Percentiles rank a stretch among this genome's conserved stretches.
Evolutionary conservation across 495 filamentous ascomycete genomes (phyloP).

Genomic region (Hypoxylon fuscum): DNA sequence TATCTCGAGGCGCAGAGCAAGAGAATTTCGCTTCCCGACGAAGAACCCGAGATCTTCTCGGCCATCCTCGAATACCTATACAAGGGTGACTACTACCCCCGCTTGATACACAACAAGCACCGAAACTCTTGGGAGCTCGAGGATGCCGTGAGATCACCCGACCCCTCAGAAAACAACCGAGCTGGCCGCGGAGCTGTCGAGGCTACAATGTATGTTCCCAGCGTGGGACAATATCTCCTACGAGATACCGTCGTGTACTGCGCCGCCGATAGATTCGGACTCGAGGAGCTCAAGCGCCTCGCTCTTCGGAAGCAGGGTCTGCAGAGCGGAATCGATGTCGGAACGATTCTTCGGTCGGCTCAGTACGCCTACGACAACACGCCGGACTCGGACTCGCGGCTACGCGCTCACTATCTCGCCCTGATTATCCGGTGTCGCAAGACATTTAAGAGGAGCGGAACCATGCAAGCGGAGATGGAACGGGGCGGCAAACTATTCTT

Average conservation of each 20-base stretch:
- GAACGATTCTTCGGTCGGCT: constrained; percentile 86
- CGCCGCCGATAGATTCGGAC: constrained; percentile 81
- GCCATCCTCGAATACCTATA: constrained; percentile 92
- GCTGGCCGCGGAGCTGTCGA: constrained; percentile 71
- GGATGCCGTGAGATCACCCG: constrained; percentile 56
- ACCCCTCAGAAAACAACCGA: constrained; percentile 46
- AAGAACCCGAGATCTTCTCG: constrained; percentile 89
- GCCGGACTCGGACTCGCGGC: constrained; percentile 84
- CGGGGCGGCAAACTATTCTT: constrained; percentile 90
- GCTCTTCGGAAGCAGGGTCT: constrained; percentile 92
- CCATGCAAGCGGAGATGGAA: constrained; percentile 98
- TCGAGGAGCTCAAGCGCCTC: constrained; percentile 87
- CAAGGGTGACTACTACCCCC: constrained; percentile 92
- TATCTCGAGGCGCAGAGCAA: constrained; percentile 70
- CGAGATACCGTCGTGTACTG: constrained; percentile 94
- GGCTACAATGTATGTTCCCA: constrained; percentile 74
- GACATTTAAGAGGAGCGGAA: constrained; percentile 95
- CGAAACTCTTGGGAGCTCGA: constrained; percentile 78
- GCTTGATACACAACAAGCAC: constrained; percentile 73
- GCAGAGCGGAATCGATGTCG: constrained; percentile 83
- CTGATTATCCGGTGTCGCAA: constrained; percentile 92
- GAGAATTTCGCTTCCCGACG: constrained; percentile 80
- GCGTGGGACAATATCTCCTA: constrained; percentile 75
- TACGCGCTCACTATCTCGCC: constrained; percentile 93
- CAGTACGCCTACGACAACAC: constrained; percentile 95